phyloP scores from a whole-genome alignment of 1,139 yeast species.

The Diutina neorugosa region DNA sequence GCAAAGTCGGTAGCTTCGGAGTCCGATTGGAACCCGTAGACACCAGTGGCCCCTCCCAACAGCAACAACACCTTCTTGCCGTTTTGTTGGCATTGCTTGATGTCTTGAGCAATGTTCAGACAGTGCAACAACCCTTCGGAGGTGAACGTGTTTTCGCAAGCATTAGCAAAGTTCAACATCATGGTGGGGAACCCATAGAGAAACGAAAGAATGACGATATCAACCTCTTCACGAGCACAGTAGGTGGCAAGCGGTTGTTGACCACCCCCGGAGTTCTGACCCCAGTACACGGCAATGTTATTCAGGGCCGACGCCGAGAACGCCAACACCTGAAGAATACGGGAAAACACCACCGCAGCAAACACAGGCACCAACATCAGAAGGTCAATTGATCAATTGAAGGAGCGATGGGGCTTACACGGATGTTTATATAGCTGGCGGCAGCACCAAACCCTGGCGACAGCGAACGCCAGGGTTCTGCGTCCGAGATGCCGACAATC shows the following conservation, averaged over 20 bases:
- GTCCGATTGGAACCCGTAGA: constrained; percentile 61
- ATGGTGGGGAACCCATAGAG: constrained; percentile 45
- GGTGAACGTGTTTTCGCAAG: constrained; percentile 39
- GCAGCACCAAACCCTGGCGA: neutral
- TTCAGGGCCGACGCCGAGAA: neutral
- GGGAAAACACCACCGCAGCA: neutral
- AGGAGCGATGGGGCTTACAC: too few species aligned
- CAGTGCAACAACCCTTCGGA: constrained; percentile 49
- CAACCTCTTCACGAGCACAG: constrained; percentile 59
- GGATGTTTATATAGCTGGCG: neutral
- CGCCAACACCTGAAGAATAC: neutral
- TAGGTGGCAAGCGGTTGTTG: constrained; percentile 56
- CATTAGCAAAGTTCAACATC: constrained; percentile 56
- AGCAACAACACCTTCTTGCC: constrained; percentile 77
- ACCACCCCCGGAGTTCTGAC: constrained; percentile 72
- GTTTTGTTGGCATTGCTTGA: constrained; percentile 63
- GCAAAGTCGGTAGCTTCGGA: constrained; percentile 61
- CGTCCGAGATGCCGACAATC: neutral
- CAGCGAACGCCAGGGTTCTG: neutral
- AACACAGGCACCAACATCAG: neutral
- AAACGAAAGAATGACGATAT: constrained; percentile 64
- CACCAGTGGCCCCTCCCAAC: constrained; percentile 78
- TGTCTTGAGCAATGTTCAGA: constrained; percentile 58
- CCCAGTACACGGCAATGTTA: constrained; percentile 74
- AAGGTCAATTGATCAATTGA: neutral